These are phyloP conservation scores for Mentha longifolia DNA, from an alignment of 257 asterid genomes.

Conservation along the genomic window DNA sequence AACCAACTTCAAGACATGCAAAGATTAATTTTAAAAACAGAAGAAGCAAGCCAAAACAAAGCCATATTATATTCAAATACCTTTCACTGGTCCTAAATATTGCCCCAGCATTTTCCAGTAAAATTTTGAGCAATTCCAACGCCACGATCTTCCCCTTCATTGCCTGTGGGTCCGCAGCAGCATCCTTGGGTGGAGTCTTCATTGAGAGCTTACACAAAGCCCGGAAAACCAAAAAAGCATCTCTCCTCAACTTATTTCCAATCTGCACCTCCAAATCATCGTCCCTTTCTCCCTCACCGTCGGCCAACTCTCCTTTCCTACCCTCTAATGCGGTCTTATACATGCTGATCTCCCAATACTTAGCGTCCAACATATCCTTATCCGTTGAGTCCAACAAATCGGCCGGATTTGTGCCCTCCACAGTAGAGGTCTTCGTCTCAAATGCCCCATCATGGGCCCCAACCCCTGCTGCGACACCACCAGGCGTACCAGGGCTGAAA, in stretches of 20 bases:
- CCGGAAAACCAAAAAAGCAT: slow-evolving; percentile 93
- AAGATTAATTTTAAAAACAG: slow-evolving; percentile 2
- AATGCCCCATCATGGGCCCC: slow-evolving; percentile 96
- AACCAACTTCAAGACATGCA: slow-evolving; percentile 13
- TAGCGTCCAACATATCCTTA: slow-evolving; percentile 99
- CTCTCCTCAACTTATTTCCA: slow-evolving; percentile 92
- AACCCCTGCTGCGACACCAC: slow-evolving; percentile 44
- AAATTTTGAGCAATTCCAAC: slow-evolving; percentile 91
- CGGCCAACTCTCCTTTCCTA: slow-evolving; percentile 93
- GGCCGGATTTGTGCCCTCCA: slow-evolving; percentile 94
- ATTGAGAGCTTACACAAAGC: slow-evolving; percentile 95
- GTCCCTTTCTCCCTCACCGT: slow-evolving; percentile 89
- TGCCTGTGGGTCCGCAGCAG: slow-evolving; percentile 80
- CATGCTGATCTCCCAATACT: slow-evolving; percentile 99
- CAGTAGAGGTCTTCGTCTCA: slow-evolving; percentile 91
- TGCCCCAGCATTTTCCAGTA: slow-evolving; percentile 98
- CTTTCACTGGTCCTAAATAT: slow-evolving; percentile 97
- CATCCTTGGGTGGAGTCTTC: slow-evolving; percentile 99
- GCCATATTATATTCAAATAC: slow-evolving; percentile 44
- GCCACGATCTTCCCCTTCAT: slow-evolving; percentile 98
- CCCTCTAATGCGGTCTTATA: slow-evolving; percentile 97
- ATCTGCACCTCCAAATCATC: slow-evolving; percentile 97
- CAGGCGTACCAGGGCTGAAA: slow-evolving; percentile 72
- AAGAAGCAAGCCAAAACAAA: slow-evolving; percentile 17
- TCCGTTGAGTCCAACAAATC: slow-evolving; percentile 98